These are phyloP conservation scores for Lachnellula occidentalis DNA, from an alignment of 2,329 filamentous ascomycete genomes.

Conservation along the genomic window DNA sequence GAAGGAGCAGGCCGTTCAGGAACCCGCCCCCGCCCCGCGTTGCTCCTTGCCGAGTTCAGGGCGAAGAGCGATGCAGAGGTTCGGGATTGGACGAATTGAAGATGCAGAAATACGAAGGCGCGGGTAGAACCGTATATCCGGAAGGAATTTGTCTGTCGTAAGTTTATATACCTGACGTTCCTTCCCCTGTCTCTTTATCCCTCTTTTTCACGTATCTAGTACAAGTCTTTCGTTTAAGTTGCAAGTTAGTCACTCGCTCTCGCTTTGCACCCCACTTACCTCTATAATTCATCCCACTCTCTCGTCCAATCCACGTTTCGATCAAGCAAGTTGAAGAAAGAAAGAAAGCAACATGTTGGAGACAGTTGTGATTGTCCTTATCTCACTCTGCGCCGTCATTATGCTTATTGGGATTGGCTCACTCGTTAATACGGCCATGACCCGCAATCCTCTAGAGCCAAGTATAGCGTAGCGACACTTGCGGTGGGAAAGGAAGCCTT, in stretches of 20 bases:
- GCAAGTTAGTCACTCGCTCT: neutral
- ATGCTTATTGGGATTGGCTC: slow-evolving; percentile 6
- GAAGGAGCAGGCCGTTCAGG: too few relatives aligned
- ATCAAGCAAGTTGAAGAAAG: too few relatives aligned
- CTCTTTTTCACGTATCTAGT: too few relatives aligned
- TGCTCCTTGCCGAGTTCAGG: too few relatives aligned
- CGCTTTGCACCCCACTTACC: neutral
- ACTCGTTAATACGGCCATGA: slow-evolving; percentile 8
- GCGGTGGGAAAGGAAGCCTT: neutral
- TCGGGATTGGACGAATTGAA: too few relatives aligned
- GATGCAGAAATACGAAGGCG: too few relatives aligned
- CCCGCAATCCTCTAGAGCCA: neutral
- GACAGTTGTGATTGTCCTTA: slow-evolving; percentile 11
- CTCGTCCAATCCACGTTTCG: neutral
- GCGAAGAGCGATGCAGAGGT: too few relatives aligned
- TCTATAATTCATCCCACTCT: neutral
- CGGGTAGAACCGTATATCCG: too few relatives aligned
- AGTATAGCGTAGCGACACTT: neutral
- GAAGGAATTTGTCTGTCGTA: too few relatives aligned
- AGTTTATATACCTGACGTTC: neutral
- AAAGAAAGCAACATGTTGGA: slow-evolving; percentile 5
- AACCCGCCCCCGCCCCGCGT: too few relatives aligned
- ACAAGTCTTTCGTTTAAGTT: neutral
- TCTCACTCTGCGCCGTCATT: slow-evolving; percentile 8
- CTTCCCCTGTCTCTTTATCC: too few relatives aligned